phyloP scores from a whole-genome alignment of 1,284 basidiomycete species.

The Papiliotrema laurentii region DNA sequence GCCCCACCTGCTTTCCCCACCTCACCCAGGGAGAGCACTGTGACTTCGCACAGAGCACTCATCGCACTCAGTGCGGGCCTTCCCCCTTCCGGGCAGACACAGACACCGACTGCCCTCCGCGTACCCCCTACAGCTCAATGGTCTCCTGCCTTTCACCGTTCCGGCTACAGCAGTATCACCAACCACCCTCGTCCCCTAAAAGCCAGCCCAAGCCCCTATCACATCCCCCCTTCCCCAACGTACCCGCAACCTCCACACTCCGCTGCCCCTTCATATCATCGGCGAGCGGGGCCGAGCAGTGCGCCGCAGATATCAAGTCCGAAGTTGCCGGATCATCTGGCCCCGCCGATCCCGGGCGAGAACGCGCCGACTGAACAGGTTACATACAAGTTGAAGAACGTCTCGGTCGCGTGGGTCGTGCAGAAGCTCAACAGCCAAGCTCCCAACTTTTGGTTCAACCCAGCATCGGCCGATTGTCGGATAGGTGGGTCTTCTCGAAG shows the following conservation, averaged over 20 bases:
- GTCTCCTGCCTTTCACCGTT: not conserved
- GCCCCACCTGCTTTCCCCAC: not conserved
- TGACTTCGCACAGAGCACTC: not conserved
- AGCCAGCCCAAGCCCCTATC: not conserved
- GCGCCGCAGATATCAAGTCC: not conserved
- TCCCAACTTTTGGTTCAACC: constrained; percentile 34
- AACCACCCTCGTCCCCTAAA: too few species aligned
- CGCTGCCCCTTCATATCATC: not conserved
- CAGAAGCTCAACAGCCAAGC: constrained; percentile 36
- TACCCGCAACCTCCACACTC: not conserved
- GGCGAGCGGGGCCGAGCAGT: not conserved
- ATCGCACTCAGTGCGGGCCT: not conserved
- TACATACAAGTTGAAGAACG: constrained; percentile 10
- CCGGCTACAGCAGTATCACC: not conserved
- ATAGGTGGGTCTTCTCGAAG: constrained; percentile 30
- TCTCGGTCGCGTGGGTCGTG: constrained; percentile 35
- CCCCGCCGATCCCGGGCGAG: not conserved
- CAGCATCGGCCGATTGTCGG: constrained; percentile 35
- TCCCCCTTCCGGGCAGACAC: not conserved
- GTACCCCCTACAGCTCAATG: not conserved
- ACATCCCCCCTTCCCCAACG: not conserved
- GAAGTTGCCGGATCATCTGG: not conserved
- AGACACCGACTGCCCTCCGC: not conserved
- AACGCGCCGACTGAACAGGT: not conserved
- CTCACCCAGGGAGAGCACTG: not conserved